Evolutionary conservation across 2,329 filamentous ascomycete genomes (phyloP).

Genomic region (Macroventuria anomochaeta): DNA sequence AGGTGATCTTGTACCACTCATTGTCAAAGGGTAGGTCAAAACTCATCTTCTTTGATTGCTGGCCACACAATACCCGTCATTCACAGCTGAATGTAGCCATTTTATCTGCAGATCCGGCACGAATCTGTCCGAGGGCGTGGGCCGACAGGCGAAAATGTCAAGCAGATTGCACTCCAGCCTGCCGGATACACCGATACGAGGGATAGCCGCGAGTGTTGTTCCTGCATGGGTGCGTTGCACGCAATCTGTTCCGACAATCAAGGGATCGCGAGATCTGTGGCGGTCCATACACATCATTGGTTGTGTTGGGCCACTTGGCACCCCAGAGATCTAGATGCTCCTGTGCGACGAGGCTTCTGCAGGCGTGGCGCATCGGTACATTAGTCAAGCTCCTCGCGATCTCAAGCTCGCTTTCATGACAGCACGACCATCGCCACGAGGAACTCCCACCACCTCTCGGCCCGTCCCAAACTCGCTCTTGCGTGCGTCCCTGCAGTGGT

Average conservation of each 20-base stretch:
- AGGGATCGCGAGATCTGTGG: constrained; percentile 21
- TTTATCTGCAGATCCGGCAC: background rate
- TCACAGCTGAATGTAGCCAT: no score
- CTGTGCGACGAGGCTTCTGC: constrained; percentile 11
- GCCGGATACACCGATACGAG: constrained; percentile 4
- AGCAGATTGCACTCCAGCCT: background rate
- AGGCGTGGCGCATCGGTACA: constrained; percentile 24
- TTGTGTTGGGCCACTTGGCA: constrained; percentile 14
- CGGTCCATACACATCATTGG: constrained; percentile 14
- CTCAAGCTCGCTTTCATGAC: constrained; percentile 32
- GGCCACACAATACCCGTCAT: background rate
- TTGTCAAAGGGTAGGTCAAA: background rate
- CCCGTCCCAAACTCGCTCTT: constrained; percentile 30
- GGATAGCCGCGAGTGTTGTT: constrained; percentile 11
- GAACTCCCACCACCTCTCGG: constrained; percentile 23
- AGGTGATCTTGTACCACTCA: background rate
- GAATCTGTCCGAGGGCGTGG: background rate
- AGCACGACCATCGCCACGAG: constrained; percentile 34
- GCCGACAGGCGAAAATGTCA: constrained; percentile 2
- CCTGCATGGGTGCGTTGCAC: constrained; percentile 18
- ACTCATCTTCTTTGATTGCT: no score
- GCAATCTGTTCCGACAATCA: constrained; percentile 17
- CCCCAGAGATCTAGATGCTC: constrained; percentile 26
- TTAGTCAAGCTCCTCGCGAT: constrained; percentile 34
- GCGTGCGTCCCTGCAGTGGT: constrained; percentile 30